phyloP scores from a whole-genome alignment of 495 filamentous ascomycete species.

The Thermothielavioides terrestris region DNA sequence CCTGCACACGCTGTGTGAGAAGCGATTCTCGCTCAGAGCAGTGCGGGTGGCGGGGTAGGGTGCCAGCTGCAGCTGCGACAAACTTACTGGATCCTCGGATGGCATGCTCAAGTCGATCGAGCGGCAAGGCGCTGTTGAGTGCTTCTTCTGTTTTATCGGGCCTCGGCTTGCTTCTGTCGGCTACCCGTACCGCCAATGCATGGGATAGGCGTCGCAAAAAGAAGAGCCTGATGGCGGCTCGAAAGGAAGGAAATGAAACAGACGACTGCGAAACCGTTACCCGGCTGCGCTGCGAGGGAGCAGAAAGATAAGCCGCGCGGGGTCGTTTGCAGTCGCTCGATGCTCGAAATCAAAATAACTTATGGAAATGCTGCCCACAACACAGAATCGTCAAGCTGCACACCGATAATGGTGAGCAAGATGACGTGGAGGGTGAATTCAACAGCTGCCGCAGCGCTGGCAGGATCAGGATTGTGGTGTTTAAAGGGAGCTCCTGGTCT shows the following conservation, averaged over 20 bases:
- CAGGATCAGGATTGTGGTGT: slow-evolving; percentile 15
- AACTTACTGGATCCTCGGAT: slow-evolving; percentile 35
- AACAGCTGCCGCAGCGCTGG: slow-evolving; percentile 1
- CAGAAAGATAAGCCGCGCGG: too few species aligned
- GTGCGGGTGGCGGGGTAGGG: not conserved
- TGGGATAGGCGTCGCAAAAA: not conserved
- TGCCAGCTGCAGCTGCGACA: not conserved
- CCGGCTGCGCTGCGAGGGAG: too few species aligned
- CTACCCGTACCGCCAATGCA: not conserved
- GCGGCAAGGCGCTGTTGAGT: too few species aligned
- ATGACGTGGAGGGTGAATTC: not conserved
- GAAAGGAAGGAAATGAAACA: too few species aligned
- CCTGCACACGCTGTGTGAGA: slow-evolving; percentile 24
- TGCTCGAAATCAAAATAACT: not conserved
- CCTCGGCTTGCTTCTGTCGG: not conserved
- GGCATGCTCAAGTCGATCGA: too few species aligned
- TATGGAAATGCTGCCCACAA: slow-evolving; percentile 3
- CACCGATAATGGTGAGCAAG: slow-evolving; percentile 3
- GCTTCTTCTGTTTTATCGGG: not conserved
- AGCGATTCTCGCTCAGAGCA: not conserved
- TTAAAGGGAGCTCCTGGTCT: slow-evolving; percentile 13
- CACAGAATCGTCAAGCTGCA: not conserved
- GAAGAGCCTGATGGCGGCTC: too few species aligned
- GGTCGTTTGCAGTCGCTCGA: not conserved
- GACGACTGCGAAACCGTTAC: too few species aligned